A percentile compares a stretch with the other conserved stretches of the same genome.
These are phyloP conservation scores for Persicaria maculosa DNA, from an alignment of 148 eudicot species.

Conservation along the genomic window DNA sequence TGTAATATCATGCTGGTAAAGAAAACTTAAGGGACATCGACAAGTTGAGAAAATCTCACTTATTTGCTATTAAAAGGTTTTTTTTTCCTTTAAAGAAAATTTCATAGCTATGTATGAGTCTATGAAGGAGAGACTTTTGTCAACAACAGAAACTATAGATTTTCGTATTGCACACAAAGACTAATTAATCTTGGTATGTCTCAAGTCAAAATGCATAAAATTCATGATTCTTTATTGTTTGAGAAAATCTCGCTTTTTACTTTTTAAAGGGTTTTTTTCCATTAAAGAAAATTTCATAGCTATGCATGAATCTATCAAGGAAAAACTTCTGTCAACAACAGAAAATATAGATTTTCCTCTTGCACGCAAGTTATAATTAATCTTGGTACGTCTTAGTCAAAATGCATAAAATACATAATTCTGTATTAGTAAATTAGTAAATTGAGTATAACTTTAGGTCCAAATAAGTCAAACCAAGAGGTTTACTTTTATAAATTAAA, in stretches of 20 bases:
- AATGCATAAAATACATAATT: background rate
- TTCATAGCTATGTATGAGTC: background rate
- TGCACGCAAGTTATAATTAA: background rate
- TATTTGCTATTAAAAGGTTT: background rate
- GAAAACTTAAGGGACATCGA: background rate
- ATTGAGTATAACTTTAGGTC: background rate
- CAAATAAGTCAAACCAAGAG: background rate
- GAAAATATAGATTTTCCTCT: background rate
- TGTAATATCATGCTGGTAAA: background rate
- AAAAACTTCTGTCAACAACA: background rate
- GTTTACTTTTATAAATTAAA: background rate
- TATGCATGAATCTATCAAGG: background rate
- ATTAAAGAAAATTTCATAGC: background rate
- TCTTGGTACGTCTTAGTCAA: background rate
- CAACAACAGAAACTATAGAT: background rate
- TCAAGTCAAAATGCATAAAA: background rate
- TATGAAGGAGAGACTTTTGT: background rate
- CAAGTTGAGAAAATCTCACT: no score
- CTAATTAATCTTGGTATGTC: background rate
- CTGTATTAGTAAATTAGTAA: conserved; percentile 1
- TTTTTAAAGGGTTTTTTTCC: background rate
- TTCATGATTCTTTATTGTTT: background rate
- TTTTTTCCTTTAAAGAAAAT: background rate
- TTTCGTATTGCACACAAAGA: background rate
- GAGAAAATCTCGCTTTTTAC: no score